Conservation (phyloP, 129 eudicot species). For the Cynara cardunculus region DNA sequence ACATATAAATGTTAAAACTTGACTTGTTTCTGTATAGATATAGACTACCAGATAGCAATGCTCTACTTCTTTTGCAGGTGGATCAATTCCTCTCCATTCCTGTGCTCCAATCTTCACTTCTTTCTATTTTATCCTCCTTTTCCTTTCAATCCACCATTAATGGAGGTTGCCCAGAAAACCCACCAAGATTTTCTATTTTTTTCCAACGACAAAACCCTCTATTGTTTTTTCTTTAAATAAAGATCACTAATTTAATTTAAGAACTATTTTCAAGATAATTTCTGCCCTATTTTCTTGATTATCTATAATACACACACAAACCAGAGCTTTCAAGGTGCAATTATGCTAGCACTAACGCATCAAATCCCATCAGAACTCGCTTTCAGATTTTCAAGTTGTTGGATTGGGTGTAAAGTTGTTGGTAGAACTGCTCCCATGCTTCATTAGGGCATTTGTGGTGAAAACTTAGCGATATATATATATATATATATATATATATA, state of each 20-base stretch:
- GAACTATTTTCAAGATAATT: background rate
- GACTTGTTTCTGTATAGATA: background rate
- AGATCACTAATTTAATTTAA: background rate
- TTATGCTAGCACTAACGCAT: too few relatives aligned
- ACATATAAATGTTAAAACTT: background rate
- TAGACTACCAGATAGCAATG: background rate
- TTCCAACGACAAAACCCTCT: background rate
- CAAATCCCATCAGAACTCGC: too few relatives aligned
- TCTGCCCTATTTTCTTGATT: slow-evolving; percentile 1
- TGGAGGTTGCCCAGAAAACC: slow-evolving; percentile 17
- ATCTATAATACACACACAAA: background rate
- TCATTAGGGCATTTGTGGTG: slow-evolving; percentile 10
- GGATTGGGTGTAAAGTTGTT: background rate
- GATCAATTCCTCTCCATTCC: background rate
- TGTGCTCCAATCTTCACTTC: background rate
- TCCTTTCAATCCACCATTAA: slow-evolving; percentile 7
- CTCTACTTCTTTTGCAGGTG: background rate
- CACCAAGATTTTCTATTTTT: background rate
- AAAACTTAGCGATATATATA: background rate
- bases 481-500: too few relatives aligned
- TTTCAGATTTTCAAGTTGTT: background rate
- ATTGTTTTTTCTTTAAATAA: slow-evolving; percentile 1
- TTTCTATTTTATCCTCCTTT: too few relatives aligned
- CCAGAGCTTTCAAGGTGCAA: background rate
- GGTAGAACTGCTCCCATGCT: background rate